Base-by-base conservation (phyloP, 495 filamentous ascomycete species). In the Penicillium diatomitis region DNA sequence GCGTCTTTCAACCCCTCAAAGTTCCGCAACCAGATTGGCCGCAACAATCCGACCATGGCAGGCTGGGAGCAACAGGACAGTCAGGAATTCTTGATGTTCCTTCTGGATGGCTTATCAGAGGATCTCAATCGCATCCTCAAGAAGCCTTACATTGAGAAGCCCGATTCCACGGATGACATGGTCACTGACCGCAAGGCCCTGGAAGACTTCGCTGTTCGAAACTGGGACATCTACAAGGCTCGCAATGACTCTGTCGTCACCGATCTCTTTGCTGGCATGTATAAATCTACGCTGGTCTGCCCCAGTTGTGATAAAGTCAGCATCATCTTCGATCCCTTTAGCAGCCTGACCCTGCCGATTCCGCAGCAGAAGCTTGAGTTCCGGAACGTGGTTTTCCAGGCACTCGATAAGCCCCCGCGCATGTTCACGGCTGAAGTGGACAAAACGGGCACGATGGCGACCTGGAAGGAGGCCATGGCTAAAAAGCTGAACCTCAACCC, bases 241-340 rank as follows among this genome's bases (percentile, higher is more conserved):
- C 83, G 92, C 37, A 96, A 97, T 54, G 90, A 96, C 61, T 97
- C 94, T 3, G 83, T 96, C 36, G 86, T 95, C 53, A 89, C 86
- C 32, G 92, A 98, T 59, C 74, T 98, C 4, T 97, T 98, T 63
- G 90, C 87, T 40, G 92, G 92, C 44, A 88, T 96, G 74, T 98
- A 97, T 75, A 96, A 96, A 71, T 96, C 91, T 30, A 97, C 91
- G 4, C 77, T 98, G 38, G 80, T 89, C 49, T 98, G 92, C 62
- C 94, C 91, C 2, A 79, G 71, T 6, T 98, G 92, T 61, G 77
- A 84, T 48, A 98, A 98, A 71, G 85, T 96, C 67, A 95, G 89
- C 75, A 96, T 98, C 52, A 98, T 92, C 4, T 97, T 98, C 55
- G 92, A 98, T 68, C 92, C 92, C 2, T 98, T 95, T 76, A 96